Percentiles rank a stretch among this genome's conserved stretches.
phyloP scores from a whole-genome alignment of 805 yeast species.

The Candida palmyrensis region DNA sequence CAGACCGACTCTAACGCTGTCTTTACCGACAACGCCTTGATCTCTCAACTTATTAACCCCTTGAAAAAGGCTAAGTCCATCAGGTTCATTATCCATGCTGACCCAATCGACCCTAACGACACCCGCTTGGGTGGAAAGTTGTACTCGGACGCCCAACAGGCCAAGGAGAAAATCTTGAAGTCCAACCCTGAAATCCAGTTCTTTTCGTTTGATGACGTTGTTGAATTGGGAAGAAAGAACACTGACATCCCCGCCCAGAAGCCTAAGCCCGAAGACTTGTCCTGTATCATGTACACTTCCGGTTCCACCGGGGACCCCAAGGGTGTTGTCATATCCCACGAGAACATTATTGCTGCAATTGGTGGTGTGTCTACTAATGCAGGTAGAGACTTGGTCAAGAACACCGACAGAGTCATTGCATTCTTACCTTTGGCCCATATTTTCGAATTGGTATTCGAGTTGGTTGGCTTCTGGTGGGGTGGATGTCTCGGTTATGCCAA shows the following conservation, averaged over 20 bases:
- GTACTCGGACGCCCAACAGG: conserved; percentile 52
- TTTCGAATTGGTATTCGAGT: conserved; percentile 86
- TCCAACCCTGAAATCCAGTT: conserved; percentile 76
- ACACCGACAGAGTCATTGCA: conserved; percentile 70
- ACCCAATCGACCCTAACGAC: conserved; percentile 55
- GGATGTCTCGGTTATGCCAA: conserved; percentile 82
- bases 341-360: conserved; percentile 73
- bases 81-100: conserved; percentile 68
- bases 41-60: conserved; percentile 66
- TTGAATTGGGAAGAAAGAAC: conserved; percentile 55
- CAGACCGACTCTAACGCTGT: conserved; percentile 78
- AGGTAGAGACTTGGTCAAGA: conserved; percentile 42
- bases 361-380: conserved; percentile 75
- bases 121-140: conserved; percentile 58
- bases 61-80: conserved; percentile 57
- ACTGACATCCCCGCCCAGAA: conserved; percentile 31
- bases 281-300: conserved; percentile 83
- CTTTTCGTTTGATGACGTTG: conserved; percentile 58
- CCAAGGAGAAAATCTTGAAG: conserved; percentile 53
- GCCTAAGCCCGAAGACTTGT: conserved; percentile 54
- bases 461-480: conserved; percentile 83
- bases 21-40: conserved; percentile 76
- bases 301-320: conserved; percentile 85
- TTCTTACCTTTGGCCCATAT: conserved; percentile 96
- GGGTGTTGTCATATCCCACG: conserved; percentile 70